Evolutionary conservation across 1,284 basidiomycete species (phyloP), one percentile per base, ranked within the genome.

Genomic region (Cystobasidium slooffiae): DNA sequence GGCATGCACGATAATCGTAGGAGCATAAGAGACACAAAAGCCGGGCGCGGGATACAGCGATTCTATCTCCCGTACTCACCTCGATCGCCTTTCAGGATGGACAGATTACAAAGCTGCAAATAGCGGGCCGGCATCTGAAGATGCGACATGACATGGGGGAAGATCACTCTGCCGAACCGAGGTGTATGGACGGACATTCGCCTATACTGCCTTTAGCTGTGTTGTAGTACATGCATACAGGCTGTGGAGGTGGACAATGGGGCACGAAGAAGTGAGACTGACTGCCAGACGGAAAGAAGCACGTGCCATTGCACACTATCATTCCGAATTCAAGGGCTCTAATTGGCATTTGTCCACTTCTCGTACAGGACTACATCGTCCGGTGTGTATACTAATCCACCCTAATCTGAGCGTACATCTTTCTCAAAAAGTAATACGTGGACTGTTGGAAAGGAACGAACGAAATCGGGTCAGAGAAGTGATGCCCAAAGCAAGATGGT

Each of bases 381-480:
- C 18, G 18, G 43, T 39, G 43, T 39, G 31, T 49, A 5, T 46
- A 20, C 77, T 81, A 85, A 74, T 85, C 84, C 46, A 85, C 83
- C 47, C 84, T 78, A 72, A 85, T 84, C 39, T 72, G 69, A 31
- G 41, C 51, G 56, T 97, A 97, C 74, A 96, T 84, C 82, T 86
- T 87, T 77, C 90, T 86, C 62, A 95, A 87, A 51, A 91, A 91
- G 88, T 91, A 94, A 79, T 93, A 94, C 6, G 91, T 89, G 43
- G 92, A 90, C 61, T 94, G 84, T 92, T 76, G 94, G 93, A 6
- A 90, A 90, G 64, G 91, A 90, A 31, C 55, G 37, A n/a, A 31
- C 37, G n/a, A n/a, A 37, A 31, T 14, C 6, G 9, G 39, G 10
- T 31, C 12, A 31, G 12, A 9, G 12, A 16, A 5, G 39, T 59